Evolutionary conservation across 1,284 basidiomycete species (phyloP), one percentile per base, ranked within the genome.

Genomic region (Microbotryum saponariae): DNA sequence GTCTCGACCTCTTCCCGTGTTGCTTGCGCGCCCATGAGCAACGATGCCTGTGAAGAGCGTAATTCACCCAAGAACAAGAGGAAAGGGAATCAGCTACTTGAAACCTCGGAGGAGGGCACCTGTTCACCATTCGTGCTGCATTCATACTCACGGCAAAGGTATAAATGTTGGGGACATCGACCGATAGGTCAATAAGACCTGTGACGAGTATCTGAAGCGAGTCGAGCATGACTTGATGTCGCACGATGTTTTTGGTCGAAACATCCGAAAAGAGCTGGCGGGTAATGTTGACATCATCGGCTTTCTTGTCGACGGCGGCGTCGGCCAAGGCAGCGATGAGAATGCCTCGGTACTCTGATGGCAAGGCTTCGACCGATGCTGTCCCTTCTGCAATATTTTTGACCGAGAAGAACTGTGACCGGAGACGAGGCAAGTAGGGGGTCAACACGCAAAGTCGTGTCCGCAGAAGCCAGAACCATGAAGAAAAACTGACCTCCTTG

Each of bases 331-430:
- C 85, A 71, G 89, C 84, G 66, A 93, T 82, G 45, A 94, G 82
- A 16, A 76, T 76, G 66, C 79, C 78, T 50, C 85, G 85, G 72
- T 87, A 81, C 60, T 81, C 79, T 23, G 79, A 72, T 12, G 88
- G 84, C 23, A 93, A 81, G 46, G 79, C 81, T 57, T 82, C 80
- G 76, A 94, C 88, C 76, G 91, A 90, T 58, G 84, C 83, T 65
- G 92, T 86, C 27, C 88, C 93, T 74, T 97, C 92, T 51, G 85
- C 82, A 61, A 97, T 75, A 72, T 87, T 87, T 71, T 87, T 85
- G 66, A 77, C 70, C 50, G 71, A 70, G 58, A 75, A 71, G 71
- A 65, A 71, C 65, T 70, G 60, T 20, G 48, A 33, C 37, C 3
- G 37, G 37, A 42, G 16, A 37, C 48, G 53, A 25, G 42, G 57